Percentiles rank a stretch among this genome's conserved stretches.
These are phyloP conservation scores for Ogataea trehaloabstinens DNA, from an alignment of 805 yeast genomes.

Conservation along the genomic window DNA sequence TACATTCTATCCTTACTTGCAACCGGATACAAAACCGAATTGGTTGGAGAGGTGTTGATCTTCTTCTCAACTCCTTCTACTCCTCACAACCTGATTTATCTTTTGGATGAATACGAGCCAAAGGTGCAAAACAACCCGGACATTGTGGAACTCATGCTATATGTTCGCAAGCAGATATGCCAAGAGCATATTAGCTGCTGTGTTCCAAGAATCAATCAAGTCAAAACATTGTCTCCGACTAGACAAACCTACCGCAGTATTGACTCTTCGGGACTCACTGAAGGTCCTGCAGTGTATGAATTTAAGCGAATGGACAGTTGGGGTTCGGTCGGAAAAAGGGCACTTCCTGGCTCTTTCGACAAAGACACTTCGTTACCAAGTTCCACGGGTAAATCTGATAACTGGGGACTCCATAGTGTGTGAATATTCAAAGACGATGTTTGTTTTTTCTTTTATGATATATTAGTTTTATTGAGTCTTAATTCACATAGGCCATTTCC, in stretches of 20 bases:
- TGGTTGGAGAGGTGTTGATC: conserved; percentile 24
- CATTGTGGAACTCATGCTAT: conserved; percentile 17
- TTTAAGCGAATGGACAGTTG: conserved; percentile 11
- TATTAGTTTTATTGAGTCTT: no score
- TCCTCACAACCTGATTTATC: conserved; percentile 21
- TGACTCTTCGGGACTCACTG: conserved; percentile 7
- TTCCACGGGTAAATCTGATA: conserved; percentile 2
- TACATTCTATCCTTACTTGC: conserved; percentile 12
- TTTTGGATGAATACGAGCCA: conserved; percentile 15
- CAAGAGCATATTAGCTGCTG: conserved; percentile 24
- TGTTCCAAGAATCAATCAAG: conserved; percentile 2
- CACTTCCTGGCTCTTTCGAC: conserved; percentile 15
- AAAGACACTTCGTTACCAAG: conserved; percentile 7
- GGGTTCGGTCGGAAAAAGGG: conserved; percentile 7
- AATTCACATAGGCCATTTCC: no score
- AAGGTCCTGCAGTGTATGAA: conserved; percentile 2
- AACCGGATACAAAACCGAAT: conserved; percentile 19
- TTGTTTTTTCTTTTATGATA: no score
- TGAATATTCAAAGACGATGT: no score
- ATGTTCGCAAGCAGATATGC: conserved; percentile 17
- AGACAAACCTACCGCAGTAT: background rate
- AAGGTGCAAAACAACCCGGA: conserved; percentile 10
- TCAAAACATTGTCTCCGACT: conserved; percentile 4
- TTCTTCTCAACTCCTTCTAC: conserved; percentile 24
- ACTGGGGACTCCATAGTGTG: conserved; percentile 2